phyloP scores from a whole-genome alignment of 208 protist genomes.

The Tritrichomonas musculus region DNA sequence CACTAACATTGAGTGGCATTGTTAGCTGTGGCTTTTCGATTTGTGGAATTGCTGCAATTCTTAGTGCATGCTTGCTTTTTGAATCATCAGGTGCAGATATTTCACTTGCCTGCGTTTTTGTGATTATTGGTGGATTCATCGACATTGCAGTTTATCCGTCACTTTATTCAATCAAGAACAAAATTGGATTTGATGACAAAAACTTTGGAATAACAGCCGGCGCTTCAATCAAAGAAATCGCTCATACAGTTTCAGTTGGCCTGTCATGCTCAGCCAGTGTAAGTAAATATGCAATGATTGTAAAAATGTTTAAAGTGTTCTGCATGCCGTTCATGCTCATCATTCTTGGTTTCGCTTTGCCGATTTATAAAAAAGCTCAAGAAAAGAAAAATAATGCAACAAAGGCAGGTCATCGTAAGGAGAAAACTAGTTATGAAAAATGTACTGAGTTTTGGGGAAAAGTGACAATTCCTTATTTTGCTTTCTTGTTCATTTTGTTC shows the following conservation, averaged over 20 bases:
- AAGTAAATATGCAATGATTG: neutral
- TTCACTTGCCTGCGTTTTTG: neutral
- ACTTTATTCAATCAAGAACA: neutral
- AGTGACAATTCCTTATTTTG: neutral
- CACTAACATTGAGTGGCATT: neutral
- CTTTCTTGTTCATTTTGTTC: neutral
- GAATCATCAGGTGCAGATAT: neutral
- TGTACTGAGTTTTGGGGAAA: no score
- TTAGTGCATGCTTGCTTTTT: neutral
- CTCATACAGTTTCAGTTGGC: neutral
- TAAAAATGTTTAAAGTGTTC: slow-evolving; percentile 27
- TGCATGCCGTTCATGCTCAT: no score
- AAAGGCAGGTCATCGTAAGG: no score
- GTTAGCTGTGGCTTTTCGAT: neutral
- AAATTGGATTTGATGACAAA: neutral
- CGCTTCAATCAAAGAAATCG: slow-evolving; percentile 4
- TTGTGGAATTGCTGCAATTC: neutral
- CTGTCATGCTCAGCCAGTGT: no score
- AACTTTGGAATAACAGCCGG: neutral
- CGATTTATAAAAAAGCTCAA: no score
- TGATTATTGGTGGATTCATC: neutral
- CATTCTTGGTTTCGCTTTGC: no score
- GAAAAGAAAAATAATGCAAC: no score
- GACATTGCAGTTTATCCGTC: neutral
- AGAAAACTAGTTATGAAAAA: no score